Conservation (phyloP, 352 stramenopile species). For the Globisporangium acanthophoron region DNA sequence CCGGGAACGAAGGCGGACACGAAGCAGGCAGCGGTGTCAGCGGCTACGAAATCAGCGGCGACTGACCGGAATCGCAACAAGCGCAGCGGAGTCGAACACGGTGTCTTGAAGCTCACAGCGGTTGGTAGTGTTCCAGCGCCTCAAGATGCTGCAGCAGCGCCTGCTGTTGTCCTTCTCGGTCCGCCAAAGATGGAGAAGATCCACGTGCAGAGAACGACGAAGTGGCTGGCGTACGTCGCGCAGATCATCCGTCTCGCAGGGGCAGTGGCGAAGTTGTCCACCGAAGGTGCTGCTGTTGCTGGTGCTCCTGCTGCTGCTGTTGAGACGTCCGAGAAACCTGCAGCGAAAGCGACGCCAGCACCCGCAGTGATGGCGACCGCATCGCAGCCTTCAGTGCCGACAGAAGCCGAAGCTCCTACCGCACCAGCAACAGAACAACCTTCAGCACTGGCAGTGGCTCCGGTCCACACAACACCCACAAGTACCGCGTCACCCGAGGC, state of each 20-base stretch:
- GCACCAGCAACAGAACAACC: background rate
- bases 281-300: background rate
- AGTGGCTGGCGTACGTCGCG: constrained; percentile 57
- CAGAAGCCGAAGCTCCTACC: background rate
- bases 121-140: background rate
- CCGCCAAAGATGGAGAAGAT: constrained; percentile 78
- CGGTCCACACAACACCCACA: too few species aligned
- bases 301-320: background rate
- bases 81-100: background rate
- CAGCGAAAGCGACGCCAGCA: background rate
- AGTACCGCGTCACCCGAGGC: too few species aligned
- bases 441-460: background rate
- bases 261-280: constrained; percentile 11
- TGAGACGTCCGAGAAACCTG: background rate
- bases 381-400: background rate
- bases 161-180: constrained; percentile 15
- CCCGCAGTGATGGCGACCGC: too few species aligned
- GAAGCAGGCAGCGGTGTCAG: background rate
- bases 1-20: constrained; percentile 2
- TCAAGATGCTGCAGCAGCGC: background rate
- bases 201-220: constrained; percentile 69
- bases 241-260: constrained; percentile 63
- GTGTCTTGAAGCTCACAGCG: background rate
- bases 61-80: constrained; percentile 9
- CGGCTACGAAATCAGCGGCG: background rate